A percentile compares a stretch with the other conserved stretches of the same genome.
phyloP scores from a whole-genome alignment of 345 rosid species.

The Syzygium oleosum region DNA sequence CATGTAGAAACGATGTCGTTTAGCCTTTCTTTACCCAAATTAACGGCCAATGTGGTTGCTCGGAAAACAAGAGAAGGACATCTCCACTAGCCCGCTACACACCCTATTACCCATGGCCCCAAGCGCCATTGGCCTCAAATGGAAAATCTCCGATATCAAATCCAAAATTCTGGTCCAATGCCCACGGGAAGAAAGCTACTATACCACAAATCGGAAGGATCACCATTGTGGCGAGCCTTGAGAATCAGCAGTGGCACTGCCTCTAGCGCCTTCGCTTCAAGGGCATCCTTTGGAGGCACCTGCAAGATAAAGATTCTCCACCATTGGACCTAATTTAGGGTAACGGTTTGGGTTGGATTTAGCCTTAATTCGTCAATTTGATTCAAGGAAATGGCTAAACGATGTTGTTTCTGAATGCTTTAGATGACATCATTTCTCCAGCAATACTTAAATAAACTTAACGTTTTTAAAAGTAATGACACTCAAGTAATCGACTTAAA shows the following conservation, averaged over 20 bases:
- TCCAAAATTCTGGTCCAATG: neutral
- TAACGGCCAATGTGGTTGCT: neutral
- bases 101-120: neutral
- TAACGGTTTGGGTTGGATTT: neutral
- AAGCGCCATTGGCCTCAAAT: neutral
- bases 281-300: neutral
- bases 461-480: neutral
- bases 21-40: neutral
- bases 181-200: neutral
- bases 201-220: neutral
- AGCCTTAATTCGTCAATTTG: neutral
- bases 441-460: neutral
- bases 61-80: neutral
- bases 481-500: neutral
- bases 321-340: neutral
- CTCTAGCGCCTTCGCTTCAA: neutral
- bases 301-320: neutral
- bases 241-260: neutral
- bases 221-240: neutral
- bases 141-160: neutral
- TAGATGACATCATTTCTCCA: neutral
- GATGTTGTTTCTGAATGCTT: neutral
- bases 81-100: neutral
- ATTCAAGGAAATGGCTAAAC: neutral
- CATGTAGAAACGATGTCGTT: neutral